Evolutionary conservation across 192 early-diverging fungal species (phyloP).

Genomic region (Backusella psychrophila): DNA sequence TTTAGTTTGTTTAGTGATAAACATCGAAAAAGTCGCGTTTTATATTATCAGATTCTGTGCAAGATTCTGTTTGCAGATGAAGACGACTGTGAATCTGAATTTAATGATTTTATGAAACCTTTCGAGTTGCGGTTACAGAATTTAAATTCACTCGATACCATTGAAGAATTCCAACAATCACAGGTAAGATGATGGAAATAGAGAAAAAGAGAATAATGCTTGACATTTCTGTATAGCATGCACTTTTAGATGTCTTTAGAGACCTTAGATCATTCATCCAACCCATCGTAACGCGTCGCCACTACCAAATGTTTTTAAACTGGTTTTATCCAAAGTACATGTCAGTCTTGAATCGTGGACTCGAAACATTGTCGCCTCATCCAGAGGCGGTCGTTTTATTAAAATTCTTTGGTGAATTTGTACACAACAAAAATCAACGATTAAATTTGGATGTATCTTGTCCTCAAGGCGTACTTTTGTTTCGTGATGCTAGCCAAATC

Average conservation of each 20-base stretch:
- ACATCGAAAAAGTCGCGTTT: constrained; percentile 58
- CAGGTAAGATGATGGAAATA: constrained; percentile 16
- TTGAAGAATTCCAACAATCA: constrained; percentile 53
- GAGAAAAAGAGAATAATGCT: too few species aligned
- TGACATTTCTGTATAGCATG: constrained; percentile 30
- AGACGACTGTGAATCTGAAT: constrained; percentile 46
- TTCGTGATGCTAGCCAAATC: constrained; percentile 78
- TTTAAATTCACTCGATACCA: constrained; percentile 49
- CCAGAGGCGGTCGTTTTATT: constrained; percentile 68
- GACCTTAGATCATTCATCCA: constrained; percentile 76
- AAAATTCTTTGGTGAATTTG: constrained; percentile 80
- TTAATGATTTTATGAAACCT: constrained; percentile 72
- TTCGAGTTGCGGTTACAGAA: constrained; percentile 55
- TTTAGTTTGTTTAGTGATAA: constrained; percentile 70
- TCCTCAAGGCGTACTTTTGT: constrained; percentile 83
- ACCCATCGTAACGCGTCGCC: constrained; percentile 56
- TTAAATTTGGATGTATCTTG: constrained; percentile 80
- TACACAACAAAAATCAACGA: constrained; percentile 73
- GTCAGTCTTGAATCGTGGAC: constrained; percentile 56
- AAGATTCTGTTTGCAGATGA: constrained; percentile 76
- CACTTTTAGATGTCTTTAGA: constrained; percentile 63
- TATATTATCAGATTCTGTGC: constrained; percentile 78
- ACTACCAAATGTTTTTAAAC: constrained; percentile 72
- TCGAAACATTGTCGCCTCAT: constrained; percentile 65
- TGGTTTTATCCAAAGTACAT: constrained; percentile 82